Percentiles rank a stretch among this genome's conserved stretches.
These are phyloP conservation scores for Phaeoacremonium minimum DNA, from an alignment of 2,329 filamentous ascomycete species.

Conservation along the genomic window DNA sequence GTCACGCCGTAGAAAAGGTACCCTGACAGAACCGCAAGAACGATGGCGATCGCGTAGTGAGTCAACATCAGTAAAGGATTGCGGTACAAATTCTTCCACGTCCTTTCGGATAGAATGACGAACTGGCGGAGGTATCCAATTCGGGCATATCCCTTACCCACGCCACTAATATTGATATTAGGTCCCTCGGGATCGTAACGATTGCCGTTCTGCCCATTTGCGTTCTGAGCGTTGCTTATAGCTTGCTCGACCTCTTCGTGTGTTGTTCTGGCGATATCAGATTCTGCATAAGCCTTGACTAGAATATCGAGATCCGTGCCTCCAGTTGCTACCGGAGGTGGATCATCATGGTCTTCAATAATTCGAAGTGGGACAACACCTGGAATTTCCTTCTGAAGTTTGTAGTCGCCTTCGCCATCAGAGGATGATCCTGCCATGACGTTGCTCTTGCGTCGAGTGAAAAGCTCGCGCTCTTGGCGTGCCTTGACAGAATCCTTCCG, in stretches of 20 bases:
- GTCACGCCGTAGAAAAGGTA: slow-evolving; percentile 96
- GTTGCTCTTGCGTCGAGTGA: slow-evolving; percentile 70
- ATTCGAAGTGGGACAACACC: slow-evolving; percentile 49
- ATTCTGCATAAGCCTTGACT: slow-evolving; percentile 70
- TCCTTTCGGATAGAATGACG: slow-evolving; percentile 80
- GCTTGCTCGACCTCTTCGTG: slow-evolving; percentile 75
- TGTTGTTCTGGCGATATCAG: slow-evolving; percentile 70
- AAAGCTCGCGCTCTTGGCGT: slow-evolving; percentile 86
- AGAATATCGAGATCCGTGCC: slow-evolving; percentile 80
- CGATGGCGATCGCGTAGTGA: slow-evolving; percentile 94
- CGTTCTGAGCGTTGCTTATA: slow-evolving; percentile 57
- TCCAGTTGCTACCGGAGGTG: slow-evolving; percentile 53
- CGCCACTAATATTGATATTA: slow-evolving; percentile 50
- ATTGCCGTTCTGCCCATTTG: slow-evolving; percentile 62
- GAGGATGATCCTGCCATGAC: slow-evolving; percentile 61
- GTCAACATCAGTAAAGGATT: slow-evolving; percentile 98
- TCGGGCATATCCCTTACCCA: slow-evolving; percentile 78
- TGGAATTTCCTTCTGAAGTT: slow-evolving; percentile 41
- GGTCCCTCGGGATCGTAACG: slow-evolving; percentile 39
- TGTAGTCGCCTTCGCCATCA: slow-evolving; percentile 50
- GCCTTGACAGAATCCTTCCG: slow-evolving; percentile 77
- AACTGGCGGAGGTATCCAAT: slow-evolving; percentile 81
- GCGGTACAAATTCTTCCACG: slow-evolving; percentile 95
- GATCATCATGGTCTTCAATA: slow-evolving; percentile 65
- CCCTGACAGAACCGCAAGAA: slow-evolving; percentile 89